Conservation (phyloP, 1,284 basidiomycete species). For the Fomitopsis betulina region DNA sequence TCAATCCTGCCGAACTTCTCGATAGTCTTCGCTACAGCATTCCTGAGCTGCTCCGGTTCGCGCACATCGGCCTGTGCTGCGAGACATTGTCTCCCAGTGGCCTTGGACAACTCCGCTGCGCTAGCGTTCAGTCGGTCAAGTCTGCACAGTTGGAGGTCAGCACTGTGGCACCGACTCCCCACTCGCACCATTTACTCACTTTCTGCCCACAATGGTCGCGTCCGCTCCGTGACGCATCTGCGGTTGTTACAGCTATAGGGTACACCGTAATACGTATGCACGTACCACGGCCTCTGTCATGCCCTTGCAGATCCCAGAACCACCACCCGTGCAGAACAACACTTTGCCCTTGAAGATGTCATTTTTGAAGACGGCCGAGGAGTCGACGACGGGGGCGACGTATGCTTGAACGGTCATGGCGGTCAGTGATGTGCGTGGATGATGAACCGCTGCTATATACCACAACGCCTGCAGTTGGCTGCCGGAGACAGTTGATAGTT, state of each 20-base stretch:
- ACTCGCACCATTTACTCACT: constrained; percentile 49
- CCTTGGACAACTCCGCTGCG: constrained; percentile 66
- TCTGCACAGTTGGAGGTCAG: constrained; percentile 33
- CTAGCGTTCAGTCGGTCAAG: constrained; percentile 71
- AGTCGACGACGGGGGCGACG: constrained; percentile 43
- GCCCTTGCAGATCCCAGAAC: constrained; percentile 88
- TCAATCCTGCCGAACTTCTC: constrained; percentile 86
- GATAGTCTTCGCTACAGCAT: constrained; percentile 75
- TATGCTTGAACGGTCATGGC: constrained; percentile 24
- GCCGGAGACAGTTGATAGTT: background rate
- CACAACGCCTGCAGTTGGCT: background rate
- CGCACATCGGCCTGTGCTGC: constrained; percentile 83
- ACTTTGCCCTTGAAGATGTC: constrained; percentile 92
- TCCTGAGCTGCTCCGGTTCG: constrained; percentile 65
- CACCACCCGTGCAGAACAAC: constrained; percentile 88
- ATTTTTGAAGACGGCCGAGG: constrained; percentile 64
- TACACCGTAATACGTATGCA: constrained; percentile 4
- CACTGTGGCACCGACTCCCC: background rate
- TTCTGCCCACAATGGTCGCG: constrained; percentile 83
- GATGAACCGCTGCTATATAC: background rate
- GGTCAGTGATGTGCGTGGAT: background rate
- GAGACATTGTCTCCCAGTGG: constrained; percentile 72
- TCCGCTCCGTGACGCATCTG: constrained; percentile 85
- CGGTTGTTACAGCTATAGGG: background rate
- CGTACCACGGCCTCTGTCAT: constrained; percentile 81